Evolutionary conservation across 2,329 filamentous ascomycete species (phyloP).

Genomic region (Fusarium incarnatum): DNA sequence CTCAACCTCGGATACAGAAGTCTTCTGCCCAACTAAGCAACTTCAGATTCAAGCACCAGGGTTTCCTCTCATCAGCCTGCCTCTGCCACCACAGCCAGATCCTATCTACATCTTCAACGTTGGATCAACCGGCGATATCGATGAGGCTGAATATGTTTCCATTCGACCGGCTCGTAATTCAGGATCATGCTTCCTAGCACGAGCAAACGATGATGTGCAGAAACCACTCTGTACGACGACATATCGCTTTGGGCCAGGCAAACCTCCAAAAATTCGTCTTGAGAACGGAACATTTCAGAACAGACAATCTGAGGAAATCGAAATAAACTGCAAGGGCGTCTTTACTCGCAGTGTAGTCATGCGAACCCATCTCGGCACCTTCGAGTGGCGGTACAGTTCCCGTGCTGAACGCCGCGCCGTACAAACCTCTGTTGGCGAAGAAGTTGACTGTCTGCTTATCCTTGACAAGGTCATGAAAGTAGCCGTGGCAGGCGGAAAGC

Average conservation of each 20-base stretch:
- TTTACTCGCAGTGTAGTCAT: constrained; percentile 61
- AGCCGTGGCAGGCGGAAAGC: constrained; percentile 44
- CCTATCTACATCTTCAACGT: constrained; percentile 59
- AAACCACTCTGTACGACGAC: constrained; percentile 61
- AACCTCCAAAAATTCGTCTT: constrained; percentile 59
- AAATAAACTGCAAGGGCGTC: constrained; percentile 52
- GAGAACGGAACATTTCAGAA: constrained; percentile 4
- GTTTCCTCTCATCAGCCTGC: constrained; percentile 57
- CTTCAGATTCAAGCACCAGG: constrained; percentile 64
- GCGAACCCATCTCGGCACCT: constrained; percentile 60
- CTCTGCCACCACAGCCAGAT: constrained; percentile 51
- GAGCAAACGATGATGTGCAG: constrained; percentile 53
- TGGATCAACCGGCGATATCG: constrained; percentile 54
- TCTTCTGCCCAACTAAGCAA: constrained; percentile 57
- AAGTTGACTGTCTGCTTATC: constrained; percentile 59
- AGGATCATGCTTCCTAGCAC: constrained; percentile 61
- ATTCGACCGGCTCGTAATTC: constrained; percentile 60
- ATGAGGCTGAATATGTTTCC: constrained; percentile 62
- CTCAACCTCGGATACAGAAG: constrained; percentile 12
- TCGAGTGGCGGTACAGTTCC: constrained; percentile 68
- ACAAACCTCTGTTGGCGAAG: constrained; percentile 40
- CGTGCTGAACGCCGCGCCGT: constrained; percentile 58
- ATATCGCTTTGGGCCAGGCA: constrained; percentile 68
- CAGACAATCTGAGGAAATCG: constrained; percentile 40
- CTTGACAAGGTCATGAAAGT: constrained; percentile 60